Conservation (phyloP, 2,329 filamentous ascomycete genomes). For the Fusarium azukiicola region DNA sequence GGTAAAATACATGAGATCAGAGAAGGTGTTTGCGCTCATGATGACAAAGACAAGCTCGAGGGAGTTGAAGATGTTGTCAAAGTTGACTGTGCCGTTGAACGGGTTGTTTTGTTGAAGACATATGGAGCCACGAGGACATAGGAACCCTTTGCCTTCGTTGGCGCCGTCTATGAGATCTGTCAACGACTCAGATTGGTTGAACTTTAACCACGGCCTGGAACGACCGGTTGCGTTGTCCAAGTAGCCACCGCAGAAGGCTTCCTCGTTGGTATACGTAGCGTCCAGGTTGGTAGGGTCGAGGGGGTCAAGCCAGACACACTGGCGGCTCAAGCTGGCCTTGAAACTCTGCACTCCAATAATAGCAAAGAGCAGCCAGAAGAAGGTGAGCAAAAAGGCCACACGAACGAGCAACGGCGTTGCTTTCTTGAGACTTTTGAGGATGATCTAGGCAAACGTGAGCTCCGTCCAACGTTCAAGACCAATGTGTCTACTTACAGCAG, state of each 20-base stretch:
- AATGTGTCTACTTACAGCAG: constrained; percentile 81
- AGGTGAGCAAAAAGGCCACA: constrained; percentile 95
- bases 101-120: constrained; percentile 91
- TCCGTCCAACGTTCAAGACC: background rate
- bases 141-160: constrained; percentile 86
- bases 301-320: constrained; percentile 89
- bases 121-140: constrained; percentile 91
- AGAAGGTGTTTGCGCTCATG: constrained; percentile 99
- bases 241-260: constrained; percentile 94
- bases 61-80: constrained; percentile 96
- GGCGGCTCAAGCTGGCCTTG: constrained; percentile 89
- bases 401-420: constrained; percentile 95
- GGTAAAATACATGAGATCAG: constrained; percentile 96
- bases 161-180: constrained; percentile 73
- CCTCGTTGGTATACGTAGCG: constrained; percentile 79
- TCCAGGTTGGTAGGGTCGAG: constrained; percentile 74
- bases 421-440: constrained; percentile 96
- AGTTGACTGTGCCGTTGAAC: constrained; percentile 92
- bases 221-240: constrained; percentile 79
- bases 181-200: constrained; percentile 63
- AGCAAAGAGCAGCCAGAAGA: constrained; percentile 99
- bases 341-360: constrained; percentile 99
- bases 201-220: constrained; percentile 83
- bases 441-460: constrained; percentile 79
- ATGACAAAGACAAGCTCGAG: constrained; percentile 97